Percentiles rank a stretch among this genome's conserved stretches.
Conservation (phyloP, 805 yeast genomes). For the Metschnikowia colocasiae region DNA sequence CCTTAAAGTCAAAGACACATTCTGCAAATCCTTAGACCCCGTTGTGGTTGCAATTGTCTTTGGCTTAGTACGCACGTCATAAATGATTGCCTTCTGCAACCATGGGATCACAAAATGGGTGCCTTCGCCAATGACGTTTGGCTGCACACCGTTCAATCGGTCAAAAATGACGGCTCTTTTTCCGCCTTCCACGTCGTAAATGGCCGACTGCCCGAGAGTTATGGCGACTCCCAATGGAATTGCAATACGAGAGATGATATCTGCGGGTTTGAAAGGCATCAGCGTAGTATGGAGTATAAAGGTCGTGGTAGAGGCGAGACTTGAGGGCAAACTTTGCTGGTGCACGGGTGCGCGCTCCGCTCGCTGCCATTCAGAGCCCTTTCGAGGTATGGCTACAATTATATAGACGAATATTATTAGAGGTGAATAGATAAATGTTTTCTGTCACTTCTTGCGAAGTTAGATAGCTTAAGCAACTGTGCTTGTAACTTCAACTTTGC, state of each 20-base stretch:
- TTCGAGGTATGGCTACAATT: neutral
- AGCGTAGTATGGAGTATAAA: neutral
- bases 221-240: constrained; percentile 67
- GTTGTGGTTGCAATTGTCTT: constrained; percentile 93
- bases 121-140: constrained; percentile 91
- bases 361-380: neutral
- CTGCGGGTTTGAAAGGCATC: constrained; percentile 33
- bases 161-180: constrained; percentile 94
- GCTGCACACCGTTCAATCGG: constrained; percentile 83
- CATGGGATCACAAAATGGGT: constrained; percentile 94
- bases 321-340: constrained; percentile 6
- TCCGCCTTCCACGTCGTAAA: constrained; percentile 96
- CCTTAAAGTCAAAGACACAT: constrained; percentile 87
- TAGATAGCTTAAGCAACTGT: neutral
- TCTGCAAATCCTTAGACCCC: constrained; percentile 96
- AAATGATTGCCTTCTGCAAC: constrained; percentile 87
- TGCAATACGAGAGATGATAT: constrained; percentile 47
- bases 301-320: neutral
- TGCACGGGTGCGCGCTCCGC: constrained; percentile 7
- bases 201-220: constrained; percentile 72
- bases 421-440: neutral
- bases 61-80: constrained; percentile 96
- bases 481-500: neutral
- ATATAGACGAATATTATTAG: neutral
- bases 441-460: neutral